Evolutionary conservation across 1,284 basidiomycete species (phyloP).

Genomic region (Fistulinella cinereoalba): DNA sequence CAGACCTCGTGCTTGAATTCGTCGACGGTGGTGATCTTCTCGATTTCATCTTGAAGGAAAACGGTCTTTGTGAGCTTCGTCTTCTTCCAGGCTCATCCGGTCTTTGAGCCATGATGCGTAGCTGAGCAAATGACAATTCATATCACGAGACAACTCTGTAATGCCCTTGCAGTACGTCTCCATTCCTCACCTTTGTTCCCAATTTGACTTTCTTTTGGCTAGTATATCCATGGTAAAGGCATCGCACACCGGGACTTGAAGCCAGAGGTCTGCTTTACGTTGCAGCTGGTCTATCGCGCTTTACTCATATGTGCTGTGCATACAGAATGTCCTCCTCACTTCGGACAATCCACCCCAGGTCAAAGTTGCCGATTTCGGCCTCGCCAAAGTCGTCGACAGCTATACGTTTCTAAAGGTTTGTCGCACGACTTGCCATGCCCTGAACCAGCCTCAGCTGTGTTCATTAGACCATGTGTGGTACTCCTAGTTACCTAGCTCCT

Average conservation of each 20-base stretch:
- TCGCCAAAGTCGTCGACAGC: constrained; percentile 84
- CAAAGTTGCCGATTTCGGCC: constrained; percentile 91
- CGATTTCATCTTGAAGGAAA: constrained; percentile 63
- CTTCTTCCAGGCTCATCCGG: constrained; percentile 1
- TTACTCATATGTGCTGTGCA: constrained; percentile 3
- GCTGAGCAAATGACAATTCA: constrained; percentile 57
- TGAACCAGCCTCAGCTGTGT: constrained; percentile 8
- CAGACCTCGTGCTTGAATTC: constrained; percentile 76
- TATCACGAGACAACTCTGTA: constrained; percentile 72
- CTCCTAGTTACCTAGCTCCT: constrained; percentile 80
- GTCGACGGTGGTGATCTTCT: constrained; percentile 89
- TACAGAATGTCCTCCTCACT: constrained; percentile 72
- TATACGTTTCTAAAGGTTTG: constrained; percentile 66
- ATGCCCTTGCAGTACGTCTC: constrained; percentile 59
- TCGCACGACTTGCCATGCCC: constrained; percentile 7
- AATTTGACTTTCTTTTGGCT: constrained; percentile 6
- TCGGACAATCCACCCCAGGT: constrained; percentile 58
- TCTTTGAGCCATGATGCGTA: constrained; percentile 28
- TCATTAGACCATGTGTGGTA: constrained; percentile 81
- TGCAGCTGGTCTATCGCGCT: background rate
- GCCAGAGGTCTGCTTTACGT: constrained; percentile 59
- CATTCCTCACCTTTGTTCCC: background rate
- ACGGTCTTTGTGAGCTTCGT: constrained; percentile 55
- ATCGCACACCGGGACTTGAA: constrained; percentile 91
- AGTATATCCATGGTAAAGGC: constrained; percentile 74